Evolutionary conservation across 2,329 filamentous ascomycete genomes (phyloP).

Genomic region (Tetracladium maxilliforme): DNA sequence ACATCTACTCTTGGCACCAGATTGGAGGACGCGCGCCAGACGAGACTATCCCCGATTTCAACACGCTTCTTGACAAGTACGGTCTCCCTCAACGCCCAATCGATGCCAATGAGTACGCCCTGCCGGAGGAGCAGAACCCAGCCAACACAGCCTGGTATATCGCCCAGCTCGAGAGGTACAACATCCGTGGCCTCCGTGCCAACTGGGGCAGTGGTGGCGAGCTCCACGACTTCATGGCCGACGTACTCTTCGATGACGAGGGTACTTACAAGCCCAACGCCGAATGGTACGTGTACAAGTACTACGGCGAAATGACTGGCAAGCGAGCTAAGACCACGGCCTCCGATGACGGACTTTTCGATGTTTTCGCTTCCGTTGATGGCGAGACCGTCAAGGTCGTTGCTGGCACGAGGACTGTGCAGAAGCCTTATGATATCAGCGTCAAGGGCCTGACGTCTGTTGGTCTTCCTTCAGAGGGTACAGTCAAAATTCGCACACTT

Average conservation of each 20-base stretch:
- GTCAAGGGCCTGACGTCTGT: slow-evolving; percentile 16
- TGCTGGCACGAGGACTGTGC: slow-evolving; percentile 15
- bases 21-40: slow-evolving; percentile 14
- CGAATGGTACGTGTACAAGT: slow-evolving; percentile 30
- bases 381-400: slow-evolving; percentile 16
- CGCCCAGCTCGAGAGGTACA: slow-evolving; percentile 26
- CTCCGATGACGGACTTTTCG: slow-evolving; percentile 18
- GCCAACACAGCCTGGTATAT: slow-evolving; percentile 27
- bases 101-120: slow-evolving; percentile 30
- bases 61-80: slow-evolving; percentile 10
- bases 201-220: slow-evolving; percentile 25
- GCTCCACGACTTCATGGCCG: slow-evolving; percentile 27
- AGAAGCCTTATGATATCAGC: slow-evolving; percentile 17
- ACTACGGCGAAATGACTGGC: slow-evolving; percentile 30
- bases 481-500: slow-evolving; percentile 17
- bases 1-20: slow-evolving; percentile 28
- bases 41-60: too few relatives aligned
- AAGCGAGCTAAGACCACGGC: slow-evolving; percentile 18
- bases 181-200: slow-evolving; percentile 24
- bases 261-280: slow-evolving; percentile 21
- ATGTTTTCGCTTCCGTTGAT: slow-evolving; percentile 21
- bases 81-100: slow-evolving; percentile 5
- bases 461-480: slow-evolving; percentile 16
- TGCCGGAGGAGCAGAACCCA: slow-evolving; percentile 22
- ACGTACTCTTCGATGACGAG: slow-evolving; percentile 18